Evolutionary conservation across 1,139 yeast genomes (phyloP), one percentile per base, ranked within the genome.

Genomic region (Insectozyma bohioensis): DNA sequence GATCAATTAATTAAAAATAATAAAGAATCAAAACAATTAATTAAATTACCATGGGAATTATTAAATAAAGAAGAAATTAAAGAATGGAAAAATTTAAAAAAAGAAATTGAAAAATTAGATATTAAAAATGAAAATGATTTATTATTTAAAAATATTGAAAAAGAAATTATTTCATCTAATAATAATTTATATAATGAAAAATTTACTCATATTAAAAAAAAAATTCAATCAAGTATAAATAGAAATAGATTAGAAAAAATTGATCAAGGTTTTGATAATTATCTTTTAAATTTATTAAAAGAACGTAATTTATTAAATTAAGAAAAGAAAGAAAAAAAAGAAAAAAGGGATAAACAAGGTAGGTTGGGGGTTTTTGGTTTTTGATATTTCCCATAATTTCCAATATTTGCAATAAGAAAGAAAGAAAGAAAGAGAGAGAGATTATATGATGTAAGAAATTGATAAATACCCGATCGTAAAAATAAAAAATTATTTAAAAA

Each of bases 231-330:
- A 4, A 40, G 42, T 19, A 36, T 46, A 15, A 35, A 29, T 16
- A 34, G 51, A 22, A 42, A 36, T 13, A 33, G 43, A 16, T 30
- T 51, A n/a, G 28, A 37, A 12, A 46, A 40, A 34, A 29, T 51
- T 14, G 21, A 37, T 12, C 34, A 39, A 26, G 60, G 61, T n/a
- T 31, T 45, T n/a, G 54, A 48, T 10, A 24, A 34, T 21, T 39
- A 45, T 24, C 41, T 46, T 10, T 37, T 43, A 26, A 27, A 41
- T n/a, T n/a, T n/a, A n/a, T n/a, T n/a, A n/a, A 14, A 13, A 15
- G 15, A 15, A 14, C 5, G 26, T 6, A 24, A 24, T 9, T n/a
- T n/a, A n/a, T n/a, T n/a, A n/a, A n/a, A n/a, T n/a, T n/a, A n/a
- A n/a, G n/a, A n/a, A n/a, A n/a, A n/a, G n/a, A n/a, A n/a, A n/a